Evolutionary conservation across 768 basidiomycete species (phyloP), one percentile per base, ranked within the genome.

Genomic region (Hydnum rufescens): DNA sequence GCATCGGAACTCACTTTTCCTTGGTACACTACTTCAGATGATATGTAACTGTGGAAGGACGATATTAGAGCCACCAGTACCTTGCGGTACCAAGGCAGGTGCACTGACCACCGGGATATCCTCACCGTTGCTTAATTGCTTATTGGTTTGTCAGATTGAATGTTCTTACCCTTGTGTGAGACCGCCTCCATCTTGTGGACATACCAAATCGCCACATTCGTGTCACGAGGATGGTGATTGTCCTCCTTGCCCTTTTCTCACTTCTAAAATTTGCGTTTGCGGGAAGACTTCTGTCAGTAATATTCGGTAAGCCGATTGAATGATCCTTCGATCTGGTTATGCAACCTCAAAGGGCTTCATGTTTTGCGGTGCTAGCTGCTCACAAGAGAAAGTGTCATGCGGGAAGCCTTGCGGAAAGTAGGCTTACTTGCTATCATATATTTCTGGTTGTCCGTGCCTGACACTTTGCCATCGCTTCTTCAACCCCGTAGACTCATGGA

Each of bases 11-110:
- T n/a, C n/a, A n/a, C n/a, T n/a, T n/a, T n/a, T 5, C 31, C 18
- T 26, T 53, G 34, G 3, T 13, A 39, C 22, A 13, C 22, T 47
- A 47, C 13, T 19, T 26, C 59, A 86, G 77, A 66, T 90, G 52
- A 64, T 81, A 5, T 97, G 93, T 62, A 65, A 73, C 47, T 97
- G 93, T 63, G 83, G 82, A 0, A 72, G 77, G n/a, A 96, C 89
- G 2, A 72, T 86, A 16, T 66, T 90, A 22, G 81, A 89, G 31
- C 92, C 92, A 0, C 92, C 92, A 0, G 78, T 95, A 32, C 75
- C 81, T 0, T 97, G 93, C 58, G 88, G 86, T 16, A 90, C 83
- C 23, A 32, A 28, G 49, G 49, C 26, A 28, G 18, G n/a, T n/a
- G 49, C 28, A 16, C 39, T 28, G 30, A 8, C 18, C 28, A 31